A percentile compares a stretch with the other conserved stretches of the same genome.
Conservation (phyloP, 371 early-diverging fungal species). For the Sporodiniella umbellata region DNA sequence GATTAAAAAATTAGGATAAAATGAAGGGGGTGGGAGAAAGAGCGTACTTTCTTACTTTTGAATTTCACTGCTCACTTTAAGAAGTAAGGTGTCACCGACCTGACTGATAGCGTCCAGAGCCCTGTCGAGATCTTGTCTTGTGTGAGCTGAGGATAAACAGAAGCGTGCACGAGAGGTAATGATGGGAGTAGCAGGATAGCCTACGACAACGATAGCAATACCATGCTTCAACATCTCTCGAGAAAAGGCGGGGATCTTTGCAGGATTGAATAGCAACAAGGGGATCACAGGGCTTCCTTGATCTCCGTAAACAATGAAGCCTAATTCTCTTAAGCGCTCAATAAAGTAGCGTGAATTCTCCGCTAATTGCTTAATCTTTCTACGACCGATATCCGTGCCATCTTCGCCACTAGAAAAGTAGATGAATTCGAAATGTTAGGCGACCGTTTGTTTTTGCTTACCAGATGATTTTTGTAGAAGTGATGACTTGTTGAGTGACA, state of each 20-base stretch:
- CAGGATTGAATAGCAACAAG: constrained; percentile 94
- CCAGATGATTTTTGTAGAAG: constrained; percentile 80
- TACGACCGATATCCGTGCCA: constrained; percentile 78
- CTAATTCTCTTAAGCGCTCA: constrained; percentile 77
- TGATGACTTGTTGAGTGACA: constrained; percentile 89
- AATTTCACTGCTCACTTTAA: constrained; percentile 42
- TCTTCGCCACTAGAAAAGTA: constrained; percentile 74
- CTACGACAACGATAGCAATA: constrained; percentile 98
- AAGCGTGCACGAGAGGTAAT: constrained; percentile 97
- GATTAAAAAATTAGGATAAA: not conserved
- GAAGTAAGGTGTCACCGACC: constrained; percentile 63
- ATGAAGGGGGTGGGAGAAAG: not conserved
- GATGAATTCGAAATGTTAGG: not conserved
- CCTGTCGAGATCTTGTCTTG: constrained; percentile 89
- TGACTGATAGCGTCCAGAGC: constrained; percentile 61
- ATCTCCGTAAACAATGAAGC: constrained; percentile 96
- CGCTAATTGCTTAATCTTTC: constrained; percentile 80
- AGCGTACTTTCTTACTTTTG: not conserved
- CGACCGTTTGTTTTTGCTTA: not conserved
- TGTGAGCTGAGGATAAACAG: constrained; percentile 96
- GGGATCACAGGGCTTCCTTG: constrained; percentile 97
- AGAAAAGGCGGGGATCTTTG: constrained; percentile 98
- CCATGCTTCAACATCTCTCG: constrained; percentile 88
- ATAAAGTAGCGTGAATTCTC: constrained; percentile 91
- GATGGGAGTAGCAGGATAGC: constrained; percentile 98